Evolutionary conservation across 164 flowering plant species (phyloP), one percentile per base, ranked within the genome.

Genomic region (Vitis rupestris): DNA sequence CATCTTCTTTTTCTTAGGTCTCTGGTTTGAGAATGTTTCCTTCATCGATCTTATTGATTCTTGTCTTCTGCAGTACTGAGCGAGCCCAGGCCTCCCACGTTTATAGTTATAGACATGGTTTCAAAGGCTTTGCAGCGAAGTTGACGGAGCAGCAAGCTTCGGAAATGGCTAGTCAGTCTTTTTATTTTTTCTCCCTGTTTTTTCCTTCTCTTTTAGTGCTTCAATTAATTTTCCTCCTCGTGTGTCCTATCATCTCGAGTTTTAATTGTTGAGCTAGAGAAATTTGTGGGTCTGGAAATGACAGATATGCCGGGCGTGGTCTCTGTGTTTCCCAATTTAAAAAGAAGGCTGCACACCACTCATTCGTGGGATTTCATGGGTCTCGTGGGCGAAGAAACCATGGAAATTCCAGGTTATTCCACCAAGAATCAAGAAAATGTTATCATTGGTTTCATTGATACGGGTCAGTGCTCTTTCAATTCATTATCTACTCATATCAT

Each of bases 311-410:
- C 89, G 1, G 93, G 90, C n/a, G 97, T 91, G 50, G 90, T 91
- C 65, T 89, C 97, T 14, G 97, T 89, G 30, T 87, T 91, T 68
- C 91, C 87, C 15, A 91, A 89, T 71, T 60, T 27, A 37, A 89
- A 82, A 62, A 85, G 88, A 66, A 80, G 15, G 50, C 72, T 91
- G 13, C 94, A 91, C 72, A 91, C 97, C 1, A 91, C 97, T 74
- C 94, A 85, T 78, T 91, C 97, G 27, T 91, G 97, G 97, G 90
- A 91, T 77, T 91, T 87, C 81, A 89, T 89, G 88, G 97, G 97
- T 59, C 84, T 91, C 57, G n/a, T 65, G 47, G 80, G 62, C 2
- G 86, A 87, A 55, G 91, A 86, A 68, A 77, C 87, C 44, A 87
- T 86, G 93, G 92, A 84, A 77, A 82, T 87, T 61, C 85, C 89